Base-by-base conservation (phyloP, 2,329 filamentous ascomycete species). In the Falciphora oryzae region DNA sequence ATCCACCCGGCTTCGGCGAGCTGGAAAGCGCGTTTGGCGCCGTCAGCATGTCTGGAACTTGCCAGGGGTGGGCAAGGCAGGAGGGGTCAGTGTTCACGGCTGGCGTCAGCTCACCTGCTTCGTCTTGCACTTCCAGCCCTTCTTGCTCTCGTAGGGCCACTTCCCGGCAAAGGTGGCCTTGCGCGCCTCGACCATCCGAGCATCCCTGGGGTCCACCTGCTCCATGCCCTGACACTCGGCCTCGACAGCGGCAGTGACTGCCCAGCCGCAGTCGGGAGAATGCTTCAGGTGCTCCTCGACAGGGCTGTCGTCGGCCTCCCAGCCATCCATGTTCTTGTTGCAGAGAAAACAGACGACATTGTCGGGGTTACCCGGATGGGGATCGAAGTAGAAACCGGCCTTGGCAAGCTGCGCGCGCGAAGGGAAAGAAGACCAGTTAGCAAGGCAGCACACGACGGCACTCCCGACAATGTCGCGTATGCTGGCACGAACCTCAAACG, bases 1-100 rank as follows among this genome's bases (percentile, higher is more conserved):
- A 90, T 93, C 93, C 94, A 99, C 14, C 95, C 95, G 32, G 92
- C 91, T 69, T 94, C 91, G 44, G 92, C 92, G 79, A 98, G 88
- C 88, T 95, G 70, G n/a, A 62, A 57, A 32, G 61, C 31, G 61
- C 56, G 50, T 28, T 62, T 31, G 61, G 32, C 22, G 4, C 7
- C 25, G 64, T 66, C 59, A 65, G 27, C 22, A 3, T 14, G 7
- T 8, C 6, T n/a, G 18, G 18, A n/a, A 4, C 5, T n/a, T n/a
- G 44, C 16, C 16, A 44, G 38, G 44, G 44, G 18, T 3, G 1
- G n/a, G 22, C 56, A 58, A 57, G 5, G 35, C 13, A 14, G 35
- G 35, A 44, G 29, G 59, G 1, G 22, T 4, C 1, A 11, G 58
- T 29, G 14, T 57, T 4, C 6, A 8, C 29, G n/a, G 53, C 27